Conservation (phyloP, 2,329 filamentous ascomycete species). For the Xylariaceae sp. region DNA sequence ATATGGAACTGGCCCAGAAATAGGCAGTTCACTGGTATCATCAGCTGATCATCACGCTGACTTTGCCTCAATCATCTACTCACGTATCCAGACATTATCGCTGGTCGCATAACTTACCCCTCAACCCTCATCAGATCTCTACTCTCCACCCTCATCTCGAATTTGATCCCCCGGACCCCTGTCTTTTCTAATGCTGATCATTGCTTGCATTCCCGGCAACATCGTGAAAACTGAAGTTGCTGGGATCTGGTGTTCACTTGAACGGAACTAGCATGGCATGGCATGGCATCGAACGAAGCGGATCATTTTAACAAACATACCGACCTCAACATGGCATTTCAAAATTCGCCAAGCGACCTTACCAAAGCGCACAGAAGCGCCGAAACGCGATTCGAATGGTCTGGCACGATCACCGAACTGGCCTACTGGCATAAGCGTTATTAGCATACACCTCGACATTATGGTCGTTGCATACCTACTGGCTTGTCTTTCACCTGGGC, state of each 20-base stretch:
- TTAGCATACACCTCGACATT: slow-evolving; percentile 1
- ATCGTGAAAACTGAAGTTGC: slow-evolving; percentile 8
- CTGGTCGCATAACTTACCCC: not conserved
- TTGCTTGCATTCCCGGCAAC: slow-evolving; percentile 10
- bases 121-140: not conserved
- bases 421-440: not conserved
- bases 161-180: not conserved
- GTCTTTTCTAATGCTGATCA: not conserved
- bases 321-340: not conserved
- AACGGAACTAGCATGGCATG: not conserved
- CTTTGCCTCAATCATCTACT: not conserved
- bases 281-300: not conserved
- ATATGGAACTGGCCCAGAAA: not conserved
- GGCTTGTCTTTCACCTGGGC: no score
- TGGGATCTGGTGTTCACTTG: not conserved
- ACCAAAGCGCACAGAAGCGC: no score
- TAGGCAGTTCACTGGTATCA: not conserved
- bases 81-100: not conserved
- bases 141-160: not conserved
- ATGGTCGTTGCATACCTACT: slow-evolving; percentile 3
- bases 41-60: not conserved
- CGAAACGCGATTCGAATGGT: not conserved
- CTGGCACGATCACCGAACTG: not conserved
- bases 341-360: not conserved
- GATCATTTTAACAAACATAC: not conserved